Percentiles rank a stretch among this genome's conserved stretches.
phyloP scores from a whole-genome alignment of 2,329 filamentous ascomycete genomes.

The Pseudogymnoascus sp. region DNA sequence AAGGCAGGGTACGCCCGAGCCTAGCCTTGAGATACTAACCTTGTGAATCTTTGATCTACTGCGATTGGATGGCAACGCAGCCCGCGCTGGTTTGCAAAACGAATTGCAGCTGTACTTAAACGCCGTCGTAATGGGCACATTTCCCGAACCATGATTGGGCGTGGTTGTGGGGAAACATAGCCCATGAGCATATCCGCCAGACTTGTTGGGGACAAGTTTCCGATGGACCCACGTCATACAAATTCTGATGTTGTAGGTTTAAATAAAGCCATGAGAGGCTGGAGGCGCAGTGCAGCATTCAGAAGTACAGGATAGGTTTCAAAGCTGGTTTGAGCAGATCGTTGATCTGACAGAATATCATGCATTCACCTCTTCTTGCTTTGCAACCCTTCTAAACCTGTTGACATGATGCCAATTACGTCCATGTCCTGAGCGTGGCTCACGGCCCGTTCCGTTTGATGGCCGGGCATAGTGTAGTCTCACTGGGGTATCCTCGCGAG shows the following conservation, averaged over 20 bases:
- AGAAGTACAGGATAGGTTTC: not conserved
- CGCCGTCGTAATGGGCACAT: not conserved
- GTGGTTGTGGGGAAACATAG: not conserved
- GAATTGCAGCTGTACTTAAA: constrained; percentile 2
- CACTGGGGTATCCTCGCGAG: not conserved
- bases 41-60: not conserved
- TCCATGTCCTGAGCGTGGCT: not conserved
- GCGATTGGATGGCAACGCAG: not conserved
- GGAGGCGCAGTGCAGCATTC: not conserved
- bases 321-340: not conserved
- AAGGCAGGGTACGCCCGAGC: not conserved
- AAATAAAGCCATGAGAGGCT: not conserved
- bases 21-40: not conserved
- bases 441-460: not conserved
- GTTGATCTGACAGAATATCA: not conserved
- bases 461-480: not conserved
- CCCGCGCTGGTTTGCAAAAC: not conserved
- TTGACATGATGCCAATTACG: not conserved
- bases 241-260: not conserved
- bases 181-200: not conserved
- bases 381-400: not conserved
- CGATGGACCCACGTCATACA: not conserved
- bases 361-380: not conserved
- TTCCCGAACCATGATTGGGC: not conserved
- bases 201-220: not conserved